These are phyloP conservation scores for Grigorovia humatica DNA, from an alignment of 805 yeast genomes.

Conservation along the genomic window DNA sequence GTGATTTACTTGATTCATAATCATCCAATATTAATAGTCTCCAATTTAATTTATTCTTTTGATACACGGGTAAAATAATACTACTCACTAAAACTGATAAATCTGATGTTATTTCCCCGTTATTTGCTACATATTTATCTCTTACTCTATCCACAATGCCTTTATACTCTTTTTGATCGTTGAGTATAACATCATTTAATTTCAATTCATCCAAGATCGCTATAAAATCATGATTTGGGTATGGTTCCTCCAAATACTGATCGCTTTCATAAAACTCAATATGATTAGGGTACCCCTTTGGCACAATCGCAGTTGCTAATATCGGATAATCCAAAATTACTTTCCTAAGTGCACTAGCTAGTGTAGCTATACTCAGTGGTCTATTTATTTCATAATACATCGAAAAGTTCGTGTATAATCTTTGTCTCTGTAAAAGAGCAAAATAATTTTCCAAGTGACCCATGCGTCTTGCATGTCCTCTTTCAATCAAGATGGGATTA, in stretches of 20 bases:
- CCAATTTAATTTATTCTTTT: slow-evolving; percentile 17
- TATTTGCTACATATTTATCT: slow-evolving; percentile 8
- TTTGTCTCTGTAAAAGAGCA: slow-evolving; percentile 18
- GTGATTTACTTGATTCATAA: slow-evolving; percentile 2
- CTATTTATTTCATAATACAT: slow-evolving; percentile 14
- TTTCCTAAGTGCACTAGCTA: slow-evolving; percentile 10
- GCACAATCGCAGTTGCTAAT: slow-evolving; percentile 13
- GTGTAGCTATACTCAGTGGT: slow-evolving; percentile 3
- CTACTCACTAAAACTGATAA: slow-evolving; percentile 10
- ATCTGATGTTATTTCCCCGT: slow-evolving; percentile 6
- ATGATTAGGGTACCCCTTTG: slow-evolving; percentile 10
- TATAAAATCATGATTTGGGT: slow-evolving; percentile 17
- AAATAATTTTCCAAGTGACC: slow-evolving; percentile 23
- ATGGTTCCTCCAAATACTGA: slow-evolving; percentile 13
- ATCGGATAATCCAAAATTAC: slow-evolving; percentile 16
- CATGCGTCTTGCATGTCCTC: slow-evolving; percentile 24
- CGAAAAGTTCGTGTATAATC: slow-evolving; percentile 16
- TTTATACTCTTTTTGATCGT: slow-evolving; percentile 14
- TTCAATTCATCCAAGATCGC: slow-evolving; percentile 10
- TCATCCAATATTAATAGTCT: slow-evolving; percentile 13
- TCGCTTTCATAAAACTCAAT: slow-evolving; percentile 13
- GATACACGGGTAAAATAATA: slow-evolving; percentile 12
- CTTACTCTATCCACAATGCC: slow-evolving; percentile 5
- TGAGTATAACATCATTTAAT: slow-evolving; percentile 15
- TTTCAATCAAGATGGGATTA: background rate